Conservation (phyloP, 1,284 basidiomycete species). For the Leccinum angustisporum region DNA sequence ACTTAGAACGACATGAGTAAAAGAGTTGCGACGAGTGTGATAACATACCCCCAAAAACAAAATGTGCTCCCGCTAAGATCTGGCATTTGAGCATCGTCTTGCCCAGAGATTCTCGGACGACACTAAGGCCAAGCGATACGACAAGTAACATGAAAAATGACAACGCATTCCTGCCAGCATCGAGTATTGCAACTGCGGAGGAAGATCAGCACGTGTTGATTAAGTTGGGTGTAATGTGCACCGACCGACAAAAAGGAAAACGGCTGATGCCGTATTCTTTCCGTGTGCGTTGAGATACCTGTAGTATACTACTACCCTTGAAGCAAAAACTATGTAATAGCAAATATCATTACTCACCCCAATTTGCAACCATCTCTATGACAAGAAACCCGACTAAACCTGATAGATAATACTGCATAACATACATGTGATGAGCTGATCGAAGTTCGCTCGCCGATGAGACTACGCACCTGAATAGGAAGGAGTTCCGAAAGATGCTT, state of each 20-base stretch:
- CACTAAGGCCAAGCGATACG: conserved; percentile 84
- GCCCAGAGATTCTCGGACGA: conserved; percentile 80
- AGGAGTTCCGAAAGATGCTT: conserved; percentile 81
- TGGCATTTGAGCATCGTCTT: conserved; percentile 78
- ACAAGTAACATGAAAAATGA: conserved; percentile 95
- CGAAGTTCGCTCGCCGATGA: neutral
- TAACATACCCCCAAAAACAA: conserved; percentile 84
- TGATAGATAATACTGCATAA: conserved; percentile 82
- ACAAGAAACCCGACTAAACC: conserved; percentile 86
- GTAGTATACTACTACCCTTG: conserved; percentile 61
- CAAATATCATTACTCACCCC: conserved; percentile 49
- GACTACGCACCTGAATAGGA: conserved; percentile 69
- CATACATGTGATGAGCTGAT: conserved; percentile 7
- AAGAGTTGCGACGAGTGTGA: neutral
- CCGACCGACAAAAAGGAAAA: conserved; percentile 84
- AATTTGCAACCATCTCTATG: conserved; percentile 92
- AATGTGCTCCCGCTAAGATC: conserved; percentile 79
- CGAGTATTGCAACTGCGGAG: conserved; percentile 76
- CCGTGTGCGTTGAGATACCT: conserved; percentile 90
- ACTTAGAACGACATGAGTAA: conserved; percentile 46
- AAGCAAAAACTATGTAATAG: conserved; percentile 1
- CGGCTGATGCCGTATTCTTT: conserved; percentile 68
- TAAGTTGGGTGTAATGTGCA: conserved; percentile 1
- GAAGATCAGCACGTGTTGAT: conserved; percentile 5
- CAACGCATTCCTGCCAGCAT: conserved; percentile 90